A percentile compares a stretch with the other conserved stretches of the same genome.
Evolutionary conservation across 768 basidiomycete species (phyloP).

Genomic region (Boletales sp.): DNA sequence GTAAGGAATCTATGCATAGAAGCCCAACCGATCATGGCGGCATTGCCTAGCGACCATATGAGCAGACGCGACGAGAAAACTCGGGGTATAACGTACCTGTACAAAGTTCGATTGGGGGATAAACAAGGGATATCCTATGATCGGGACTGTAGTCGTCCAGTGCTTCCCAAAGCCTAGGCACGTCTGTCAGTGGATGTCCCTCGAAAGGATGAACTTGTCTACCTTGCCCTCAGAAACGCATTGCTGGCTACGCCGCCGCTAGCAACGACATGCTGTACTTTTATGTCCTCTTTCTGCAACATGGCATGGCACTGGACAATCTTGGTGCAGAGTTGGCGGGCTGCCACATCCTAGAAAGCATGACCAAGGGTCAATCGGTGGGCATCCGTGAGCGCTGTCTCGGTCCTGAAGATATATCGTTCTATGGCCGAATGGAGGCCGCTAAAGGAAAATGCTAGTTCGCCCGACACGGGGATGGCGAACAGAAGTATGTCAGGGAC

Average conservation of each 20-base stretch:
- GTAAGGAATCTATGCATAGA: slow-evolving; percentile 76
- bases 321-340: slow-evolving; percentile 74
- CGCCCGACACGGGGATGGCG: slow-evolving; percentile 47
- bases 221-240: slow-evolving; percentile 62
- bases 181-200: background rate
- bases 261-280: slow-evolving; percentile 62
- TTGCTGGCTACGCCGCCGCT: slow-evolving; percentile 97
- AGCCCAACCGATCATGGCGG: slow-evolving; percentile 95
- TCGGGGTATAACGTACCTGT: slow-evolving; percentile 52
- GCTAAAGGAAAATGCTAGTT: slow-evolving; percentile 74
- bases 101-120: slow-evolving; percentile 77
- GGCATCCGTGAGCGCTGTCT: slow-evolving; percentile 27
- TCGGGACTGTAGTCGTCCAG: slow-evolving; percentile 27
- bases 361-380: slow-evolving; percentile 51
- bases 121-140: slow-evolving; percentile 47
- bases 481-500: slow-evolving; percentile 35
- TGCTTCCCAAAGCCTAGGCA: slow-evolving; percentile 31
- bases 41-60: slow-evolving; percentile 64
- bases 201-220: slow-evolving; percentile 9
- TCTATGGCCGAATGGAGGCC: slow-evolving; percentile 74
- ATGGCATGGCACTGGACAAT: slow-evolving; percentile 35
- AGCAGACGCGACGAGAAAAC: background rate
- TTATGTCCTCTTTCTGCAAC: slow-evolving; percentile 47
- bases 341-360: slow-evolving; percentile 69
- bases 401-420: slow-evolving; percentile 44